Base-by-base conservation (phyloP, 306 rosid genomes). In the Purshia tridentata region DNA sequence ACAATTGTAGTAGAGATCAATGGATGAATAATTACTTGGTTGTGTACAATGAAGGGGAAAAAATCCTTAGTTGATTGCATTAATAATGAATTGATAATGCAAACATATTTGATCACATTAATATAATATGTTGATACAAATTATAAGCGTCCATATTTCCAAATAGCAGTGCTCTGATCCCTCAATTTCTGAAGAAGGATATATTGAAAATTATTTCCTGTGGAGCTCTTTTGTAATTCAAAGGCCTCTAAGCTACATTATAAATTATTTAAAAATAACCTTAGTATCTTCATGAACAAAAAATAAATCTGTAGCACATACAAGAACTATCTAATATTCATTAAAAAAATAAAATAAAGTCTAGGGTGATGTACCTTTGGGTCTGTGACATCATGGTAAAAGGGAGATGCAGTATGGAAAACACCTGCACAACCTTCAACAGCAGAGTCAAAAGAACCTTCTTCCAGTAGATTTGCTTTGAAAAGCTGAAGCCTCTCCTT, bases 351-450 rank as follows among this genome's bases (percentile, higher is more conserved):
- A 42, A 58, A 18, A 5, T 29, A 42, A 9, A 12, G 71, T 67
- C 6, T 4, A 60, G 51, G 13, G 5, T 8, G 65, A 64, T 16
- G 58, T 64, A 82, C 86, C 86, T 82, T 62, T 12, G 86, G 86
- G 71, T 82, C 82, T 49, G 73, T 57, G 63, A 74, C 74, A 16
- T 82, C 71, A 44, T 23, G 52, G n/a, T 64, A 78, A 49, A 78
- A 78, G 75, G 83, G 86, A 13, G 86, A 82, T 16, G 86, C 86
- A 35, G 86, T 82, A 45, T 82, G 86, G 74, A 82, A 82, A 13
- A 82, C 83, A 5, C 83, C 74, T 12, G 70, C 86, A 71, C 83
- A 82, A 6, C 83, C 86, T 44, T 74, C 70, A 65, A 82, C 18
- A 70, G 63, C 80, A 65, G 83, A 64, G 60, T 82, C 78, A 71